Evolutionary conservation across 345 rosid species (phyloP).

Genomic region (Salix exigua): DNA sequence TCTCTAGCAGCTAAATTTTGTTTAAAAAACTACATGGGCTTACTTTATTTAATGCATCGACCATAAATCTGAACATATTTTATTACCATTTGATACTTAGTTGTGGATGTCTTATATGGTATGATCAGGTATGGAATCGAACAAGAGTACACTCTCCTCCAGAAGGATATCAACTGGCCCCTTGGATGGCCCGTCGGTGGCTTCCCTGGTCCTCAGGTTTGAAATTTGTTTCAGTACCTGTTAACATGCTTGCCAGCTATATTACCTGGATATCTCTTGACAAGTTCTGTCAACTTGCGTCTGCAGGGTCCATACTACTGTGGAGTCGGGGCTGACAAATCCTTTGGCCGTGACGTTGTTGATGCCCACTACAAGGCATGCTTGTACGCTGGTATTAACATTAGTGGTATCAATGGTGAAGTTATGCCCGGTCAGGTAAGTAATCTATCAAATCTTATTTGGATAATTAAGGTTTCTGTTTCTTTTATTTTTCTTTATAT

Average conservation of each 20-base stretch:
- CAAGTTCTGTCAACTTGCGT: not conserved
- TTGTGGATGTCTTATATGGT: not conserved
- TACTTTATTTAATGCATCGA: not conserved
- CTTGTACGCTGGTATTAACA: slow-evolving; percentile 66
- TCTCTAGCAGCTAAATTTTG: not conserved
- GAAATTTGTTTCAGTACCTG: not conserved
- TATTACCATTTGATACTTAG: not conserved
- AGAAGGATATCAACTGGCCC: slow-evolving; percentile 60
- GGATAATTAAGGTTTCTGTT: not conserved
- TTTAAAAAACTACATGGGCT: too few species aligned
- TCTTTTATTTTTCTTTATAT: not conserved
- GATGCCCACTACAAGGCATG: slow-evolving; percentile 86
- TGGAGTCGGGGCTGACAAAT: slow-evolving; percentile 77
- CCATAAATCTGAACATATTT: too few species aligned
- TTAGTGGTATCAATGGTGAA: slow-evolving; percentile 80
- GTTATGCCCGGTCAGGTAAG: slow-evolving; percentile 84
- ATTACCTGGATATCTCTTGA: not conserved
- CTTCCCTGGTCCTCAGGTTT: slow-evolving; percentile 74
- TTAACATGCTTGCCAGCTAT: not conserved
- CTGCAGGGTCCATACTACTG: slow-evolving; percentile 82
- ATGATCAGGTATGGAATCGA: slow-evolving; percentile 68
- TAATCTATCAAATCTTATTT: not conserved
- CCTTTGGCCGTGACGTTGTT: slow-evolving; percentile 71
- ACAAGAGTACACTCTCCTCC: slow-evolving; percentile 73
- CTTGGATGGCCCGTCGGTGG: slow-evolving; percentile 81